phyloP scores from a whole-genome alignment of 805 yeast genomes.

The Kodamaea lidongshanica region DNA sequence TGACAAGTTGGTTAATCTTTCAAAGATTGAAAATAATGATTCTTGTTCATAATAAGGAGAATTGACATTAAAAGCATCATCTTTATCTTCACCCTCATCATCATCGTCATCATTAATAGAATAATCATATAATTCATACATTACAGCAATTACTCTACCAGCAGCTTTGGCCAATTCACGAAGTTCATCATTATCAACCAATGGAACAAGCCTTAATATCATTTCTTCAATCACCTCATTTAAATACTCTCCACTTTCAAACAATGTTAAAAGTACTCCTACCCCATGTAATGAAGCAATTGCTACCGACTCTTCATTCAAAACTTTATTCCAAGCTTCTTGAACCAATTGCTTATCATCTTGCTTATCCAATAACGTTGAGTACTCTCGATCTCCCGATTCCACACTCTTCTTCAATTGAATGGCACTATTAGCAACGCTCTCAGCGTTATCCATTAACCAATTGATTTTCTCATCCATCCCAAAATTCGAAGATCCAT shows the following conservation, averaged over 20 bases:
- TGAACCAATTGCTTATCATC: slow-evolving; percentile 29
- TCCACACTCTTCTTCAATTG: slow-evolving; percentile 27
- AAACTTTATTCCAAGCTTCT: slow-evolving; percentile 27
- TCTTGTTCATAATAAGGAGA: slow-evolving; percentile 52
- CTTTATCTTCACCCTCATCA: slow-evolving; percentile 29
- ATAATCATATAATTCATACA: slow-evolving; percentile 48
- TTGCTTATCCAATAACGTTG: slow-evolving; percentile 32
- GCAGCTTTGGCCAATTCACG: slow-evolving; percentile 49
- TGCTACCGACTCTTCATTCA: slow-evolving; percentile 32
- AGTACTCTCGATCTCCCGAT: slow-evolving; percentile 39
- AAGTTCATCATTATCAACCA: slow-evolving; percentile 36
- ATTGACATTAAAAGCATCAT: slow-evolving; percentile 39
- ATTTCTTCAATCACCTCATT: slow-evolving; percentile 39
- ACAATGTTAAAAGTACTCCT: slow-evolving; percentile 39
- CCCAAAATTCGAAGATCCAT: slow-evolving; percentile 46
- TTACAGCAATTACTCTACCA: slow-evolving; percentile 49
- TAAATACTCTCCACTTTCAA: slow-evolving; percentile 38
- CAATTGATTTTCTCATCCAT: slow-evolving; percentile 40
- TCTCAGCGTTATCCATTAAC: slow-evolving; percentile 42
- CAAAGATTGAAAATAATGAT: slow-evolving; percentile 35
- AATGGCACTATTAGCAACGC: slow-evolving; percentile 25
- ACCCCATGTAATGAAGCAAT: slow-evolving; percentile 43
- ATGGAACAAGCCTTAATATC: slow-evolving; percentile 34
- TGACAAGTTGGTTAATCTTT: slow-evolving; percentile 44
- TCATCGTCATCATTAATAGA: slow-evolving; percentile 32